These are phyloP conservation scores for Ustilago crameri DNA, from an alignment of 1,284 basidiomycete genomes.

Conservation along the genomic window DNA sequence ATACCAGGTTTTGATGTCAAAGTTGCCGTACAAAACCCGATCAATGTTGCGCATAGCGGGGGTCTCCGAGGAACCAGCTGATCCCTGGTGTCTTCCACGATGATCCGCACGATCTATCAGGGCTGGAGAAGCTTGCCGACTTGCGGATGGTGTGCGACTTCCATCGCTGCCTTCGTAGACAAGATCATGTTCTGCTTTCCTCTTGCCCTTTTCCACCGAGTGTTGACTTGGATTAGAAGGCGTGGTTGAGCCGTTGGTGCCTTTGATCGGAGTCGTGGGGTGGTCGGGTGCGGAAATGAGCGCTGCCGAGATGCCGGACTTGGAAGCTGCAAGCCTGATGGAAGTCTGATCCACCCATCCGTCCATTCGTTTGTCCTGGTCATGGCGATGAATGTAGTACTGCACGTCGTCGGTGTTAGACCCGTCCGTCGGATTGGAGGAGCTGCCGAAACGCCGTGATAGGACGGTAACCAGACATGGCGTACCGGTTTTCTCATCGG, in stretches of 20 bases:
- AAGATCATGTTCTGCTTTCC: constrained; percentile 32
- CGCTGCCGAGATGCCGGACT: not conserved
- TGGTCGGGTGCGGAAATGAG: not conserved
- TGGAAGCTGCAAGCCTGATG: constrained; percentile 7
- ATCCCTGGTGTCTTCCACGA: constrained; percentile 8
- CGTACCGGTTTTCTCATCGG: constrained; percentile 16
- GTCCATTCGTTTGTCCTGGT: constrained; percentile 48
- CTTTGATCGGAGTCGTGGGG: constrained; percentile 2
- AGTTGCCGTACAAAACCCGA: constrained; percentile 64
- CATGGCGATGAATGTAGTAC: constrained; percentile 45
- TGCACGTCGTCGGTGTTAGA: constrained; percentile 21
- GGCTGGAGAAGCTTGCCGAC: constrained; percentile 34
- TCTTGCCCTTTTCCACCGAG: constrained; percentile 30
- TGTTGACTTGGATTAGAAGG: constrained; percentile 1
- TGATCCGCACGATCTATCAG: constrained; percentile 14
- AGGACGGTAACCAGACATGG: constrained; percentile 18
- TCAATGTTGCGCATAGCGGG: constrained; percentile 43
- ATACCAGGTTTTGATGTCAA: constrained; percentile 68
- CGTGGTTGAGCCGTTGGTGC: constrained; percentile 1
- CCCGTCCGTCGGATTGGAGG: constrained; percentile 19
- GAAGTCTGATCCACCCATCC: constrained; percentile 36
- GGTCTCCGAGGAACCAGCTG: constrained; percentile 5
- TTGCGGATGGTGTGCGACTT: constrained; percentile 27
- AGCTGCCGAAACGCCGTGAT: constrained; percentile 31
- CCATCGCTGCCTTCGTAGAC: constrained; percentile 26